phyloP scores from a whole-genome alignment of 768 basidiomycete genomes.

The Baorangia bicolor region DNA sequence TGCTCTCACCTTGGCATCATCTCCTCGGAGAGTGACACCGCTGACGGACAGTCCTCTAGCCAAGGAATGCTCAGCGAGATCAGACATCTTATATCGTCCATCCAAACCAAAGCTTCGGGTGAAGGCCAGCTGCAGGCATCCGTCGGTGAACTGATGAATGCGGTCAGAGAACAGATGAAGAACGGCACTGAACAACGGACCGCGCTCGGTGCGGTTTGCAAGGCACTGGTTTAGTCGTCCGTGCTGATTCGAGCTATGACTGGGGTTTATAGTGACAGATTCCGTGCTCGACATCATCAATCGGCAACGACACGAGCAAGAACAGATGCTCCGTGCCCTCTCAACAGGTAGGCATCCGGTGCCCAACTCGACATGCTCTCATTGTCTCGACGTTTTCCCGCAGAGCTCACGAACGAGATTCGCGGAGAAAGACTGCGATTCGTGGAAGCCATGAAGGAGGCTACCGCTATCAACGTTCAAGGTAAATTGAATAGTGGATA shows the following conservation, averaged over 20 bases:
- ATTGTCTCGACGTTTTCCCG: neutral
- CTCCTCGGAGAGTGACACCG: conserved; percentile 18
- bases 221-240: conserved; percentile 11
- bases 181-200: conserved; percentile 41
- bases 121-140: conserved; percentile 33
- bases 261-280: conserved; percentile 46
- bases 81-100: conserved; percentile 33
- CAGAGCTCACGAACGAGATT: conserved; percentile 82
- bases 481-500: conserved; percentile 38
- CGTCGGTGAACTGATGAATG: conserved; percentile 37
- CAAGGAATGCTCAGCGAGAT: conserved; percentile 37
- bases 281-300: conserved; percentile 62
- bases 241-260: conserved; percentile 7
- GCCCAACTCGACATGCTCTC: neutral
- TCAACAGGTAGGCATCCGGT: conserved; percentile 51
- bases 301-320: conserved; percentile 71
- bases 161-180: conserved; percentile 42
- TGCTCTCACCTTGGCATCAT: conserved; percentile 50
- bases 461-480: conserved; percentile 84
- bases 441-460: conserved; percentile 94
- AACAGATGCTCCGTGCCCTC: conserved; percentile 61
- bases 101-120: conserved; percentile 32
- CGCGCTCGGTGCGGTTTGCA: conserved; percentile 33
- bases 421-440: conserved; percentile 83
- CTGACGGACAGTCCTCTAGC: conserved; percentile 7